These are phyloP conservation scores for Beauveria sp. DNA, from an alignment of 2,329 filamentous ascomycete genomes.

Conservation along the genomic window DNA sequence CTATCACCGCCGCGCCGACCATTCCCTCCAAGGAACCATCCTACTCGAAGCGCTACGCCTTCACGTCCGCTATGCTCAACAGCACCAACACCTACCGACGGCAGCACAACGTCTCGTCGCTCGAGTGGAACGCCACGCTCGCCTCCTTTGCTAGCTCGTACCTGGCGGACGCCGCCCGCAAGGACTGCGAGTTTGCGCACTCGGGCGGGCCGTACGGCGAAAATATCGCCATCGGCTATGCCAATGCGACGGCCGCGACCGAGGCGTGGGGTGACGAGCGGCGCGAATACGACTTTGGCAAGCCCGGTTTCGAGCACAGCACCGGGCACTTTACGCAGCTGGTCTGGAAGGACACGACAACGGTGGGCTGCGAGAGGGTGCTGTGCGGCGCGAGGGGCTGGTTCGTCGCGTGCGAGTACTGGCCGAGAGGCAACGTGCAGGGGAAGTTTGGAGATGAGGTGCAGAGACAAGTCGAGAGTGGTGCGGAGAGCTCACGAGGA, in stretches of 20 bases:
- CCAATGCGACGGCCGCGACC: constrained; percentile 51
- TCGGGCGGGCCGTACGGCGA: constrained; percentile 61
- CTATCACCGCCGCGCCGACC: constrained; percentile 25
- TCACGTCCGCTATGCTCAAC: constrained; percentile 51
- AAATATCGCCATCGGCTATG: constrained; percentile 64
- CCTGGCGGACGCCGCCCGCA: constrained; percentile 24
- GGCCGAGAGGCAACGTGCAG: constrained; percentile 56
- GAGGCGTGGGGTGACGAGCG: constrained; percentile 55
- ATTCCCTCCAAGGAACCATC: constrained; percentile 30
- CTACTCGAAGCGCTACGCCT: constrained; percentile 25
- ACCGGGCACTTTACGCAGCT: constrained; percentile 70
- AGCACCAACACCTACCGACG: constrained; percentile 59
- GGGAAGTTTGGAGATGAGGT: constrained; percentile 39
- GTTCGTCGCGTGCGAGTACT: constrained; percentile 66
- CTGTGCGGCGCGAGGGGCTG: constrained; percentile 44
- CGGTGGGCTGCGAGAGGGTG: constrained; percentile 47
- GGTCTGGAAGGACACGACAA: constrained; percentile 59
- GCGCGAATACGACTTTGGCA: constrained; percentile 48
- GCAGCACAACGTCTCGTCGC: constrained; percentile 50
- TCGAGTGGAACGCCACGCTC: constrained; percentile 60
- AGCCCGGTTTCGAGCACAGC: constrained; percentile 47
- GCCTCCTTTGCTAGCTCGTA: constrained; percentile 47
- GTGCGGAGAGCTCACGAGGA: background rate
- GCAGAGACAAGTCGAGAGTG: constrained; percentile 8
- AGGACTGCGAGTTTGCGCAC: constrained; percentile 44